Percentiles rank a stretch among this genome's conserved stretches.
Evolutionary conservation across 345 rosid species (phyloP).

Genomic region (Trapa incisa): DNA sequence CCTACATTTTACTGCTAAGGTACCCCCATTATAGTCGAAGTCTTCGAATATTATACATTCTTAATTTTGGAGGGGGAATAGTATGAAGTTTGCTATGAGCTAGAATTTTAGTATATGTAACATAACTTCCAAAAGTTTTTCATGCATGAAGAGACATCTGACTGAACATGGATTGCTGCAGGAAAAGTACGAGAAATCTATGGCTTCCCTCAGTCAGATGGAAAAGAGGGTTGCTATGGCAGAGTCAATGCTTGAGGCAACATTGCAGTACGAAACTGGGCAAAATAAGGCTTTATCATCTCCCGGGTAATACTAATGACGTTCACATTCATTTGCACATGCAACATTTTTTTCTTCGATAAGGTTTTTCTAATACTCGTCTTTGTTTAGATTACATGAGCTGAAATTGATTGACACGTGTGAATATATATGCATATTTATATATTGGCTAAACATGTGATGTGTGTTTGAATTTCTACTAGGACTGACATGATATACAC

Average conservation of each 20-base stretch:
- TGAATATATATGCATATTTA: background rate
- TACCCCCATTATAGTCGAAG: background rate
- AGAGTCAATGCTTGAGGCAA: slow-evolving; percentile 86
- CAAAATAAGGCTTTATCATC: slow-evolving; percentile 57
- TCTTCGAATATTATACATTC: background rate
- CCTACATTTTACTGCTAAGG: background rate
- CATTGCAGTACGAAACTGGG: slow-evolving; percentile 70
- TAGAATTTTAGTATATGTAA: background rate
- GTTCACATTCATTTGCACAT: background rate
- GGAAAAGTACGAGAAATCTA: slow-evolving; percentile 84
- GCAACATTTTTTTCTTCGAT: background rate
- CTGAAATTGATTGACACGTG: background rate
- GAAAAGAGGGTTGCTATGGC: slow-evolving; percentile 82
- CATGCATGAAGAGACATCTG: background rate
- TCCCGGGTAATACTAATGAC: slow-evolving; percentile 32
- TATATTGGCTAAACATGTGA: background rate
- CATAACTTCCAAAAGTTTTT: background rate
- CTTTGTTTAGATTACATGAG: background rate
- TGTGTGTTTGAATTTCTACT: background rate
- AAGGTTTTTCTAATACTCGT: background rate
- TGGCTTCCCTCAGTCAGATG: slow-evolving; percentile 52
- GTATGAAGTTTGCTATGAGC: background rate
- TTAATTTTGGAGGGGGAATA: background rate
- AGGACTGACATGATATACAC: background rate
- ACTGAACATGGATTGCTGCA: slow-evolving; percentile 21